Conservation (phyloP, 768 basidiomycete species). For the Sistotremastrum niveocremeum region DNA sequence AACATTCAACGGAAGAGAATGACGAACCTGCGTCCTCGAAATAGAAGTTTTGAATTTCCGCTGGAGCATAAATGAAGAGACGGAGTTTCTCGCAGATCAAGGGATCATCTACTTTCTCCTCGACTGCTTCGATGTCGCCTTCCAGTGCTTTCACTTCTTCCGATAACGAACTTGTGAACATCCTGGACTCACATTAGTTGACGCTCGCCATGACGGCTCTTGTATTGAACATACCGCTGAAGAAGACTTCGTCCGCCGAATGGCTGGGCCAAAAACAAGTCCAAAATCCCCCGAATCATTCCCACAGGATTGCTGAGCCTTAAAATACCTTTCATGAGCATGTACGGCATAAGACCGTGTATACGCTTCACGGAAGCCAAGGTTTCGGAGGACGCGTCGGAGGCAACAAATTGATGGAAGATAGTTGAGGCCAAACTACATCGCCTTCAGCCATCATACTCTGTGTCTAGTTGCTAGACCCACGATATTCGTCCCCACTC, state of each 20-base stretch:
- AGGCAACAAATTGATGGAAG: conserved; percentile 88
- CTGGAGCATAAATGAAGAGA: conserved; percentile 73
- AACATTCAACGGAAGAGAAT: background rate
- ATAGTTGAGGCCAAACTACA: conserved; percentile 85
- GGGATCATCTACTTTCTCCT: conserved; percentile 80
- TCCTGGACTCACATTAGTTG: conserved; percentile 32
- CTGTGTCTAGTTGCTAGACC: conserved; percentile 20
- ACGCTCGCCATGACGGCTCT: background rate
- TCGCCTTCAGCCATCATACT: background rate
- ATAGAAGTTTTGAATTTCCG: conserved; percentile 76
- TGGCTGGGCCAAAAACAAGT: conserved; percentile 92
- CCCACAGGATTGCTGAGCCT: conserved; percentile 90
- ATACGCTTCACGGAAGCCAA: conserved; percentile 81
- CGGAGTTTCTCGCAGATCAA: conserved; percentile 80
- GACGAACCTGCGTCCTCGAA: conserved; percentile 67
- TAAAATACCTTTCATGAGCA: conserved; percentile 84
- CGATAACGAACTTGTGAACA: conserved; percentile 87
- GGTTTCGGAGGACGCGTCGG: conserved; percentile 83
- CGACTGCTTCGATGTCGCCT: conserved; percentile 79
- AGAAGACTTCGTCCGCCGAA: conserved; percentile 89
- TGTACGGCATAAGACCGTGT: conserved; percentile 96
- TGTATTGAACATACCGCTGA: conserved; percentile 46
- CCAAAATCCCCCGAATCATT: conserved; percentile 91
- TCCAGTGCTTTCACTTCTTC: conserved; percentile 81
- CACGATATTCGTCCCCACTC: conserved; percentile 98